phyloP scores from a whole-genome alignment of 192 early-diverging fungal species.

The Entomortierella beljakovae region DNA sequence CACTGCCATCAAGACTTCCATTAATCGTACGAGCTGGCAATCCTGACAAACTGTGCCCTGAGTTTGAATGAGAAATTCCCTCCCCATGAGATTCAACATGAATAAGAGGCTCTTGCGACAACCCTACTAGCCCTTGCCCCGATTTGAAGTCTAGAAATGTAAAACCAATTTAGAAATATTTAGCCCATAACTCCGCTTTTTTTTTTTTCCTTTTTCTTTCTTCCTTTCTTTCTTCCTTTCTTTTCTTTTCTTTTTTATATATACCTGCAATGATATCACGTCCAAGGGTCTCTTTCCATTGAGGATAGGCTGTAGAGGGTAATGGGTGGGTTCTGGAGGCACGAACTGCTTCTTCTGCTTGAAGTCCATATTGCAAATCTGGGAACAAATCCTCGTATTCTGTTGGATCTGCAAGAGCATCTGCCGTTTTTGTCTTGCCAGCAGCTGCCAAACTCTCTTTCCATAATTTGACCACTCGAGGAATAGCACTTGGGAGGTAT shows the following conservation, averaged over 20 bases:
- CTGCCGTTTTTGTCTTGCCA: slow-evolving; percentile 85
- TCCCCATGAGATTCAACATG: slow-evolving; percentile 2
- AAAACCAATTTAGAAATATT: no score
- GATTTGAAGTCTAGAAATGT: slow-evolving; percentile 36
- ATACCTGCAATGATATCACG: slow-evolving; percentile 70
- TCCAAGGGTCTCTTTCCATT: slow-evolving; percentile 67
- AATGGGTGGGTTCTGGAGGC: slow-evolving; percentile 34
- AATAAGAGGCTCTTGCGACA: slow-evolving; percentile 4
- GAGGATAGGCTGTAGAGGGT: slow-evolving; percentile 64
- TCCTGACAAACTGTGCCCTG: background rate
- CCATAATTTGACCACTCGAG: slow-evolving; percentile 81
- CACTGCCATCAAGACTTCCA: slow-evolving; percentile 19
- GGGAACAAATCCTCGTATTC: slow-evolving; percentile 92
- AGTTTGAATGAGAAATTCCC: background rate
- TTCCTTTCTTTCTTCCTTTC: slow-evolving; percentile 21
- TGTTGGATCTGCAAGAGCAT: slow-evolving; percentile 88
- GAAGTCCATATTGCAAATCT: slow-evolving; percentile 70
- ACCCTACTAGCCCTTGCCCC: slow-evolving; percentile 21
- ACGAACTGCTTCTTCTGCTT: slow-evolving; percentile 62
- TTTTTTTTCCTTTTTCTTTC: slow-evolving; percentile 6
- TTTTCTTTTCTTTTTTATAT: no score
- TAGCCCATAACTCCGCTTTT: background rate
- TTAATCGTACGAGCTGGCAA: slow-evolving; percentile 11
- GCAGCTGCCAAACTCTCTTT: slow-evolving; percentile 74
- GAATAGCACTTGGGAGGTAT: slow-evolving; percentile 82